phyloP scores from a whole-genome alignment of 148 eudicot species.

The Chenopodium album region DNA sequence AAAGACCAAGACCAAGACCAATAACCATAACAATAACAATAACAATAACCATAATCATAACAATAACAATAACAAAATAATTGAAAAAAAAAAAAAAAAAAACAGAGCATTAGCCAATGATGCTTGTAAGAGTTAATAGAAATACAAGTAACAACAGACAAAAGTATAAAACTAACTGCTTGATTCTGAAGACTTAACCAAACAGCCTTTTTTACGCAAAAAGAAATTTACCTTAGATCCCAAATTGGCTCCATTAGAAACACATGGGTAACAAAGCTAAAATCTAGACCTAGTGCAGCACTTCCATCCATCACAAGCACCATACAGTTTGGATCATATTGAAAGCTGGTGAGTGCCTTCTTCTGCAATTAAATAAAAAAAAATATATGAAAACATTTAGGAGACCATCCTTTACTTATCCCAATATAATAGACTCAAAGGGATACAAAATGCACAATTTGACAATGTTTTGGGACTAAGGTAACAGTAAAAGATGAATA shows the following conservation, averaged over 20 bases:
- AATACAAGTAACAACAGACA: background rate
- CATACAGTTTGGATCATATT: slow-evolving; percentile 73
- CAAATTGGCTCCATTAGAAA: slow-evolving; percentile 98
- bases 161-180: background rate
- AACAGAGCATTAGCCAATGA: background rate
- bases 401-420: background rate
- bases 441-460: background rate
- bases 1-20: too few species aligned
- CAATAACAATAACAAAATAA: background rate
- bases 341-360: slow-evolving; percentile 75
- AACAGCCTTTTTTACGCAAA: background rate
- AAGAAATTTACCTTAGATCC: slow-evolving; percentile 73
- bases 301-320: slow-evolving; percentile 98
- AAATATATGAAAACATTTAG: background rate
- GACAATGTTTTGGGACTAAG: background rate
- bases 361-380: slow-evolving; percentile 41
- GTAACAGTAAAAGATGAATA: slow-evolving; percentile 8
- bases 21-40: too few species aligned
- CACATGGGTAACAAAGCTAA: slow-evolving; percentile 91
- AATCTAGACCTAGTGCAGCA: slow-evolving; percentile 96
- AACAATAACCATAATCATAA: too few species aligned
- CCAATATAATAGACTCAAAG: background rate
- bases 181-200: background rate
- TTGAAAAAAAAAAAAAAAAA: background rate
- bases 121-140: background rate